A percentile compares a stretch with the other conserved stretches of the same genome.
Conservation (phyloP, 139 green algal species). For the Gonium pectorale region DNA sequence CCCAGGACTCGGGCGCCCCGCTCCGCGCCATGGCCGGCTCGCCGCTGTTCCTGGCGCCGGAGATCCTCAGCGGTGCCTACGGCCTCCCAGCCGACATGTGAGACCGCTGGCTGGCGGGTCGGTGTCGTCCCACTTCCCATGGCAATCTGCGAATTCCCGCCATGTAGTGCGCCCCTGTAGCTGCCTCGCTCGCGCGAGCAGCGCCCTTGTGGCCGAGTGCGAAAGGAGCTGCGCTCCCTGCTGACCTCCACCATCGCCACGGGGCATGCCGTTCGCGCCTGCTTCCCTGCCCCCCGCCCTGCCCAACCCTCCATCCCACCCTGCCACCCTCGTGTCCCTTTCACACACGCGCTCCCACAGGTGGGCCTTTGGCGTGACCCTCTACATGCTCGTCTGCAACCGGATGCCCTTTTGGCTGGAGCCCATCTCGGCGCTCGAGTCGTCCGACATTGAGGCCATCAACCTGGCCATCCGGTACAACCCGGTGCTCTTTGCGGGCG, state of each 20-base stretch:
- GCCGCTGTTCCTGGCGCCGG: conserved; percentile 38
- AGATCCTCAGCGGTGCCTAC: conserved; percentile 30
- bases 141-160: no score
- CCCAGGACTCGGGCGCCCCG: neutral
- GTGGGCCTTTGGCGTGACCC: conserved; percentile 33
- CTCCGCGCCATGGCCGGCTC: conserved; percentile 16
- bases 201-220: no score
- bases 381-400: conserved; percentile 27
- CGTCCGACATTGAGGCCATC: conserved; percentile 1
- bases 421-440: conserved; percentile 6
- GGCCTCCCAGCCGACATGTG: conserved; percentile 36
- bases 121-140: no score
- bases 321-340: neutral
- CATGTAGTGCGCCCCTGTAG: no score
- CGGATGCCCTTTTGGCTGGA: conserved; percentile 41
- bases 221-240: no score
- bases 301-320: no score
- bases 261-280: no score
- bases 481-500: conserved; percentile 36
- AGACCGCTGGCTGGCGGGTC: no score
- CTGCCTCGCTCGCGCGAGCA: no score
- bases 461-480: conserved; percentile 2
- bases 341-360: no score
- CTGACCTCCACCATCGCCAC: no score
- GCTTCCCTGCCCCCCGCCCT: neutral